Evolutionary conservation across 495 filamentous ascomycete genomes (phyloP), one percentile per base, ranked within the genome.

Genomic region (Xylaria bambusicola): DNA sequence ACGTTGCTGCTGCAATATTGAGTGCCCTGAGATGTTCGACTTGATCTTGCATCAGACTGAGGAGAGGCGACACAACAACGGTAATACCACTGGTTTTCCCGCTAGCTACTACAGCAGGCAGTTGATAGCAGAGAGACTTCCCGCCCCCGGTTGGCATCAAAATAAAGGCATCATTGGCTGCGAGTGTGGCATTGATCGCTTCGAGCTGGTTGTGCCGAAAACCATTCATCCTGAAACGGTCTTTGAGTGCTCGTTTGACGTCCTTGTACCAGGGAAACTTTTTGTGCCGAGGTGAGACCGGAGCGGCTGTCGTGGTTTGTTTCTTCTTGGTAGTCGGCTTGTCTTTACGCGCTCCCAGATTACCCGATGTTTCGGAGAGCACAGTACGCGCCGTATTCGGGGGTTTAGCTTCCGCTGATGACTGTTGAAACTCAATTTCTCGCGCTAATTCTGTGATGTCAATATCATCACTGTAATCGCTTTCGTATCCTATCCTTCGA

Each of bases 81-180:
- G 95, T 98, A 6, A 99, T 83, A 1, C 94, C 94, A 48, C 76
- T 80, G 0, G 93, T 98, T 60, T 82, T 85, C 15, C 94, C 95
- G 18, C 85, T 88, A 12, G 74, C 81, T n/a, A 98, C 78, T 23
- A 97, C 79, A 23, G 95, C 90, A 7, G 94, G 95, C 15, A 99
- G 76, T 66, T 99, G 94, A 70, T 98, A 99, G 71, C 95, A 98
- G 9, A 99, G 78, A 12, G 92, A 97, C 69, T 99, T 98, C 15
- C 94, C 94, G 50, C 94, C 95, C 41, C 95, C 94, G 2, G 94
- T 99, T 26, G 94, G 95, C 94, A 99, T 98, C 23, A 98, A 74
- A 13, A 98, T 88, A 68, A 99, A 98, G 0, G 87, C 86, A 72
- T 98, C 92, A 63, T 93, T 87, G 0, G 92, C 93, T 31, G 75